Base-by-base conservation (phyloP, 495 filamentous ascomycete species). In the Apodospora peruviana region DNA sequence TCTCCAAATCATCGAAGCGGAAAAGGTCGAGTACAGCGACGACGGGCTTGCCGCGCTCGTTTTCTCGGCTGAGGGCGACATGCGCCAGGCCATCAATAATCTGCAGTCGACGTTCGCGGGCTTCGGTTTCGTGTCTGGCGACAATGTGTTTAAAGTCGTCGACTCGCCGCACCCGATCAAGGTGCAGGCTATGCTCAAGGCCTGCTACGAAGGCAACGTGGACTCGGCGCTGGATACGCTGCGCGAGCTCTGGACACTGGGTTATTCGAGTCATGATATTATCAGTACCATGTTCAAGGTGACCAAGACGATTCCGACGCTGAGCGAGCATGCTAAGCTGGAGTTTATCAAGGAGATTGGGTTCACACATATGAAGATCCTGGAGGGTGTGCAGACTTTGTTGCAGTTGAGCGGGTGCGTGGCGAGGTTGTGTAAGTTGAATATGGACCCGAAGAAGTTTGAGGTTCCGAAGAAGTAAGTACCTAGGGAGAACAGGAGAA, bases 31-130 rank as follows among this genome's bases (percentile, higher is more conserved):
- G 58, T 85, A 90, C 65, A 89, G 83, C 16, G 94, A 97, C 56
- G 93, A 99, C 65, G 93, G 93, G 5, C 77, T 97, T 39, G 93
- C 94, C 1, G 93, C 94, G 25, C 76, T 99, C 21, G 90, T 98
- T 0, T 99, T 99, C 72, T 90, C 85, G 48, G 93, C 93, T 4
- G 93, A 99, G 70, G 93, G 94, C 25, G 93, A 99, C 68, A 99
- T 99, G 93, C 82, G 93, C 34, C 93, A 99, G 68, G 93, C 93
- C 10, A 95, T 99, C 76, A 99, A 99, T 68, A 99, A 99, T 59
- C 70, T 99, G 59, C 93, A 99, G 68, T 93, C 87, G 61, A 99
- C 94, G 0, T 79, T 70, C 61, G 90, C 91, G n/a, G 93, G 93
- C 8, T 97, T 96, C 65, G 94, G 91, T 0, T 94, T 99, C 59